These are phyloP conservation scores for Blyttiomyces sp. DNA, from an alignment of 371 early-diverging fungal species.

Conservation along the genomic window DNA sequence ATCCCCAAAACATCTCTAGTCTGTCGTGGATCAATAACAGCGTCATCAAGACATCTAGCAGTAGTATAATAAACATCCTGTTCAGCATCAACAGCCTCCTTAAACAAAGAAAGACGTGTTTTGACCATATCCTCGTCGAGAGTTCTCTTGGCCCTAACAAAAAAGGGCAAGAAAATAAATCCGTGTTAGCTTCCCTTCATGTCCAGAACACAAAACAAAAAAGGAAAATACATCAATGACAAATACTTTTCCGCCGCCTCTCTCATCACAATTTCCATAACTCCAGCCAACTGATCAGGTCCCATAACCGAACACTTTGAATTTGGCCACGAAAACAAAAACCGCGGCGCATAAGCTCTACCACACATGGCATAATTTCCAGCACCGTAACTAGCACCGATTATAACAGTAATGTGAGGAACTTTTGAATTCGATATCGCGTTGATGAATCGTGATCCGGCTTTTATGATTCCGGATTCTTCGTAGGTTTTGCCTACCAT, in stretches of 20 bases:
- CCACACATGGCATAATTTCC: conserved; percentile 83
- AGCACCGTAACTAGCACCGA: conserved; percentile 76
- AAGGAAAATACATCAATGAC: conserved; percentile 3
- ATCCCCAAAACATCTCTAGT: conserved; percentile 87
- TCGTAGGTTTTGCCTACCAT: conserved; percentile 78
- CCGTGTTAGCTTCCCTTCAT: too few species aligned
- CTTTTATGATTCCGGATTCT: conserved; percentile 76
- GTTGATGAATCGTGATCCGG: conserved; percentile 72
- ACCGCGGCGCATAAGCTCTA: conserved; percentile 70
- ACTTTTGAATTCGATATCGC: conserved; percentile 71
- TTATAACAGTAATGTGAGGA: conserved; percentile 70
- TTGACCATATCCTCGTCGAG: conserved; percentile 61
- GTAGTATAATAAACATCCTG: conserved; percentile 71
- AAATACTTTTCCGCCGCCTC: conserved; percentile 62
- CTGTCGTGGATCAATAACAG: conserved; percentile 88
- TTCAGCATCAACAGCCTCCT: conserved; percentile 62
- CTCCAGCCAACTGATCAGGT: conserved; percentile 68
- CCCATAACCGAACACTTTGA: conserved; percentile 78
- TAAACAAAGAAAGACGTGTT: conserved; percentile 58
- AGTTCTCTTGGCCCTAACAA: conserved; percentile 6
- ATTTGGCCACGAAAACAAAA: conserved; percentile 76
- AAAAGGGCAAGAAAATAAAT: background rate
- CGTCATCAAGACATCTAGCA: conserved; percentile 83
- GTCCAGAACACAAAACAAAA: too few species aligned
- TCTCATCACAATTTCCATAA: conserved; percentile 68